Evolutionary conservation across 495 filamentous ascomycete species (phyloP).

Genomic region (Hypoxylon fuscum): DNA sequence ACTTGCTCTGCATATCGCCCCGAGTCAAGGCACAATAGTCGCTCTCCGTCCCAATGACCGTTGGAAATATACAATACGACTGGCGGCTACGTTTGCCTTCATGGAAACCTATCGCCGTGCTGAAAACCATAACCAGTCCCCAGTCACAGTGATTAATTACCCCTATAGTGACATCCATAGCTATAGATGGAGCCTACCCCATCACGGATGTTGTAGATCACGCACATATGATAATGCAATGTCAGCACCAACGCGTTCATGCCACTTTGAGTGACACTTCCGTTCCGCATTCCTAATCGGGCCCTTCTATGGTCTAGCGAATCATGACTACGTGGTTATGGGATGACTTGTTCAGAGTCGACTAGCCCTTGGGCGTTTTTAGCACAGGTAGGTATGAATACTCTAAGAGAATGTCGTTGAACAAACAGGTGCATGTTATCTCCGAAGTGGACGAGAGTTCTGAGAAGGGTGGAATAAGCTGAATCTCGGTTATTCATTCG

Average conservation of each 20-base stretch:
- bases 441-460: conserved; percentile 13
- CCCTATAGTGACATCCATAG: conserved; percentile 23
- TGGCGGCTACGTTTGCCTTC: too few relatives aligned
- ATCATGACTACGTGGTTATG: conserved; percentile 5
- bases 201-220: conserved; percentile 20
- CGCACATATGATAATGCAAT: conserved; percentile 32
- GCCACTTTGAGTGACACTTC: conserved; percentile 23
- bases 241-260: conserved; percentile 35
- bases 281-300: conserved; percentile 38
- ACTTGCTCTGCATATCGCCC: background rate
- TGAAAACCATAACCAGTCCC: conserved; percentile 10
- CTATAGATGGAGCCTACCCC: conserved; percentile 17
- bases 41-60: background rate
- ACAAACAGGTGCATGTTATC: conserved; percentile 15
- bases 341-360: conserved; percentile 23
- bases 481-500: background rate
- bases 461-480: conserved; percentile 15
- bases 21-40: background rate
- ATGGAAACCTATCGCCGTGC: conserved; percentile 4
- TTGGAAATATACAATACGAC: background rate
- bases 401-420: conserved; percentile 6
- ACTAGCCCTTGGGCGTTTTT: conserved; percentile 22
- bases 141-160: conserved; percentile 19
- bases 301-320: conserved; percentile 9
- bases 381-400: conserved; percentile 1